Conservation (phyloP, 768 basidiomycete genomes). For the Cystobasidium ongulense region DNA sequence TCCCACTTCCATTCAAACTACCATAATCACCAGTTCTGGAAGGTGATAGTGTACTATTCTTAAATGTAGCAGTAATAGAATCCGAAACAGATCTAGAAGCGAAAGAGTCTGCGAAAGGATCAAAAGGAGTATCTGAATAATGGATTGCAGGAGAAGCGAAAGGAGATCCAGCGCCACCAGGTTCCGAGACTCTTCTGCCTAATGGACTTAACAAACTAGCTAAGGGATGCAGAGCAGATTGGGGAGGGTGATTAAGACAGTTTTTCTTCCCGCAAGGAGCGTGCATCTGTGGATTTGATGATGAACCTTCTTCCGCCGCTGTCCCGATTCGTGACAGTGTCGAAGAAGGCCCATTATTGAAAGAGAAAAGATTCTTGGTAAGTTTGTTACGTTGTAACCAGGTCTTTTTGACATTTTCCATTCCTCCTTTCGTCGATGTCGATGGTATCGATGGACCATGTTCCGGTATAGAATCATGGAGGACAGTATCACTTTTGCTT, state of each 20-base stretch:
- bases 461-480: background rate
- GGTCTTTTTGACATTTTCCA: background rate
- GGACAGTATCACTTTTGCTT: background rate
- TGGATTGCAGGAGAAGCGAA: conserved; percentile 21
- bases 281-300: background rate
- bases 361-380: background rate
- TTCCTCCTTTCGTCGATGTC: background rate
- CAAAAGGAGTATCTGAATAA: background rate
- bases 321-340: background rate
- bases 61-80: background rate
- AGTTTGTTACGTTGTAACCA: conserved; percentile 1
- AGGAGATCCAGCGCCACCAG: conserved; percentile 8
- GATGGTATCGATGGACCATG: background rate
- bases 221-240: background rate
- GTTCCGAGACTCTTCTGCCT: background rate
- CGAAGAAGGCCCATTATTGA: background rate
- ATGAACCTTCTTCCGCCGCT: background rate
- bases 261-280: background rate
- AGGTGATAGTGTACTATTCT: background rate
- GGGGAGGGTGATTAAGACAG: background rate
- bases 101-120: conserved; percentile 23
- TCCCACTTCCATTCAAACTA: background rate
- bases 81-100: background rate
- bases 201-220: background rate
- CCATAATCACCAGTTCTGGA: background rate